Conservation (phyloP, 257 asterid species). For the Vinca minor region DNA sequence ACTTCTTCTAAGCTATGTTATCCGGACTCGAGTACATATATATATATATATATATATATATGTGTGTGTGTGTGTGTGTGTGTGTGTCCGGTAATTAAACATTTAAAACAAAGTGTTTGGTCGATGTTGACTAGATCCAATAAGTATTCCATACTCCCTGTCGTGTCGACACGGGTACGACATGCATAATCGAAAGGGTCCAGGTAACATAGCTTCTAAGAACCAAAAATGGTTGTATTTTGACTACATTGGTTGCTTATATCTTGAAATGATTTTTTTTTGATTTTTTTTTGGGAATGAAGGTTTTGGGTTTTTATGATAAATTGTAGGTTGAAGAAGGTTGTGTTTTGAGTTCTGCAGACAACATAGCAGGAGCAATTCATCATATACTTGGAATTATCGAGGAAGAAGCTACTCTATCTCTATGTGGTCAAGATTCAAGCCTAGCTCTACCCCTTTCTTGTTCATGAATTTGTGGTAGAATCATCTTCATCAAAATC, state of each 20-base stretch:
- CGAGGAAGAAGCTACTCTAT: slow-evolving; percentile 66
- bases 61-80: too few species aligned
- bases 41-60: too few species aligned
- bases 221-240: slow-evolving; percentile 16
- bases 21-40: too few species aligned
- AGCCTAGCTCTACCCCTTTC: background rate
- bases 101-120: too few species aligned
- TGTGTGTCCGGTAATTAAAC: too few species aligned
- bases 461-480: slow-evolving; percentile 8
- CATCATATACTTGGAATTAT: slow-evolving; percentile 91
- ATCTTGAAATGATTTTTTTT: slow-evolving; percentile 10
- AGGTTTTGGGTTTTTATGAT: background rate
- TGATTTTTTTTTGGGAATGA: too few species aligned
- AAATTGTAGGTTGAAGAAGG: slow-evolving; percentile 85
- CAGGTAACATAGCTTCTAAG: too few species aligned
- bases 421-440: slow-evolving; percentile 35
- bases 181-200: too few species aligned
- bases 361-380: slow-evolving; percentile 79
- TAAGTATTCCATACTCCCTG: too few species aligned
- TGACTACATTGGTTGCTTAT: slow-evolving; percentile 19
- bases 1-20: too few species aligned
- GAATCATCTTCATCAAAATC: background rate
- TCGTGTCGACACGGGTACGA: too few species aligned
- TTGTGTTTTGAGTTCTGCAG: slow-evolving; percentile 81
- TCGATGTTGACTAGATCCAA: too few species aligned